A percentile compares a stretch with the other conserved stretches of the same genome.
Conservation (phyloP, 2,329 filamentous ascomycete species). For the Trichoderma semiorbis region DNA sequence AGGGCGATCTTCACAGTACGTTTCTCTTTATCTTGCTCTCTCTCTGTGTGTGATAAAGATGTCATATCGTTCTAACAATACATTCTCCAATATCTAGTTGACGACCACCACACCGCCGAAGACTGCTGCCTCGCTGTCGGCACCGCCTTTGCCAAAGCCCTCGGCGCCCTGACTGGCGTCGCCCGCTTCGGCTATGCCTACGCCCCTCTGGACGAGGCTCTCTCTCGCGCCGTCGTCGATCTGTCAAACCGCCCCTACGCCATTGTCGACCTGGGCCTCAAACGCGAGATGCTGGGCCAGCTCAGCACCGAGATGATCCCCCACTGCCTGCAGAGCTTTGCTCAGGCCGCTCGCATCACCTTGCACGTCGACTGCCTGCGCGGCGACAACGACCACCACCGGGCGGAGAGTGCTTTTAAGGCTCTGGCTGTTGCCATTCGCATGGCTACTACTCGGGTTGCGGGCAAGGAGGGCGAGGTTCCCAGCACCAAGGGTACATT, state of each 20-base stretch:
- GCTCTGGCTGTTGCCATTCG: slow-evolving; percentile 83
- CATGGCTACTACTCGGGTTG: slow-evolving; percentile 69
- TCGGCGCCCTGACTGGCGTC: slow-evolving; percentile 75
- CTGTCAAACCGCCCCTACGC: slow-evolving; percentile 86
- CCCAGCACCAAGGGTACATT: slow-evolving; percentile 95
- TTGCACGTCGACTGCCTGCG: slow-evolving; percentile 90
- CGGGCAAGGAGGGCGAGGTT: slow-evolving; percentile 84
- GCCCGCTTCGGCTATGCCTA: slow-evolving; percentile 91
- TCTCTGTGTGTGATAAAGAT: neutral
- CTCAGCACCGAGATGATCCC: slow-evolving; percentile 96
- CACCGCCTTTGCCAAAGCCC: slow-evolving; percentile 73
- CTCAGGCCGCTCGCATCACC: slow-evolving; percentile 85
- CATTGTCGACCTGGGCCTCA: slow-evolving; percentile 79
- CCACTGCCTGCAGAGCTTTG: slow-evolving; percentile 92
- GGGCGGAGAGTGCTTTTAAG: slow-evolving; percentile 96
- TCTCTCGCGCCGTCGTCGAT: slow-evolving; percentile 91
- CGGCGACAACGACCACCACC: slow-evolving; percentile 92
- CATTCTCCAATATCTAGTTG: slow-evolving; percentile 54
- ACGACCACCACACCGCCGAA: slow-evolving; percentile 98
- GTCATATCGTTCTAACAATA: neutral
- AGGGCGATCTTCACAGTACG: slow-evolving; percentile 87
- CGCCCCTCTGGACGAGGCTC: slow-evolving; percentile 89
- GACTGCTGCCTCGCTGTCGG: slow-evolving; percentile 92
- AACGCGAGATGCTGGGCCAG: slow-evolving; percentile 89
- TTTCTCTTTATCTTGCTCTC: slow-evolving; percentile 22